A percentile compares a stretch with the other conserved stretches of the same genome.
These are phyloP conservation scores for Claviceps maximensis DNA, from an alignment of 2,329 filamentous ascomycete genomes.

Conservation along the genomic window DNA sequence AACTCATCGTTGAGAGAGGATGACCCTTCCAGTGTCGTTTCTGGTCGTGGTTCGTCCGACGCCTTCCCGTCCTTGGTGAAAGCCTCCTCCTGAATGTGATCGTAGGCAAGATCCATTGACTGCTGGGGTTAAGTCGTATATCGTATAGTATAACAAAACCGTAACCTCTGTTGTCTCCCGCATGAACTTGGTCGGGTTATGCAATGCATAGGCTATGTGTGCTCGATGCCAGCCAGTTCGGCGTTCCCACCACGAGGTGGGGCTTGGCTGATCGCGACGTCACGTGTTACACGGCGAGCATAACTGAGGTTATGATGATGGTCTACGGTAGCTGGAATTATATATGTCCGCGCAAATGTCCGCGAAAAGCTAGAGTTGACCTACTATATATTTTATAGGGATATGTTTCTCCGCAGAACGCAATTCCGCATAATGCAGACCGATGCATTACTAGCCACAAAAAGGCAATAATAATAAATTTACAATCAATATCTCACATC, in stretches of 20 bases:
- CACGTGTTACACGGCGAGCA: too few species aligned
- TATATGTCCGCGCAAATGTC: too few species aligned
- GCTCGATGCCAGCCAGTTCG: not conserved
- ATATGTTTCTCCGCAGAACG: too few species aligned
- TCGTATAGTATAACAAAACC: not conserved
- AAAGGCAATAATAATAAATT: too few species aligned
- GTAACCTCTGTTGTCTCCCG: not conserved
- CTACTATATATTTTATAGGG: too few species aligned
- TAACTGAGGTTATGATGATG: too few species aligned
- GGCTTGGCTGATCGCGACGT: not conserved
- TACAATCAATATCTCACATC: too few species aligned
- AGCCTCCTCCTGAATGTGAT: slow-evolving; percentile 82
- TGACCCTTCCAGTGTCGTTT: slow-evolving; percentile 26
- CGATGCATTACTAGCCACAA: too few species aligned
- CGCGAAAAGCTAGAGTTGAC: too few species aligned
- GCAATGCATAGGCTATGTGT: not conserved
- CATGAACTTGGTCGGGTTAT: not conserved
- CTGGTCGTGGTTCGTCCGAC: slow-evolving; percentile 27
- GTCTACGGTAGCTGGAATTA: too few species aligned
- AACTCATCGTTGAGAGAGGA: slow-evolving; percentile 74
- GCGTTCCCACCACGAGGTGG: not conserved
- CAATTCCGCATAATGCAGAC: too few species aligned
- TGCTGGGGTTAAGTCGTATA: not conserved
- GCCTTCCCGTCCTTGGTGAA: slow-evolving; percentile 46
- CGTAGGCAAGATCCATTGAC: slow-evolving; percentile 89